Base-by-base conservation (phyloP, 208 protist genomes). In the Crithidia mellificae region DNA sequence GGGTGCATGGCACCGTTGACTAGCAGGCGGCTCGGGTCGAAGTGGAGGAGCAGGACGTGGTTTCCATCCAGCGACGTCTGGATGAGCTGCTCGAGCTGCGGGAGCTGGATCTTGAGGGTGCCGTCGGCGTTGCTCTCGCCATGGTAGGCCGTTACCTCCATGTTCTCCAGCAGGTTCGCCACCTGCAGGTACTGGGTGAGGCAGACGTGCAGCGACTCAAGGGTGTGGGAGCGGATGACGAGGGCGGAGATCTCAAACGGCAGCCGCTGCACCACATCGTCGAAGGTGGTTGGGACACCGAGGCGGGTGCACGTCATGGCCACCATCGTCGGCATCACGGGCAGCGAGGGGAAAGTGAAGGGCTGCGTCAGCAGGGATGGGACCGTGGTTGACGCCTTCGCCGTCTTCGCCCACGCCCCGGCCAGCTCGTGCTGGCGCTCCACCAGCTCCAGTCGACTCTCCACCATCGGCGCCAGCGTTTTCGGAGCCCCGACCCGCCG, bases 311-410 rank as follows among this genome's bases (percentile, higher is more conserved):
- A 78, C n/a, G 84, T 77, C 72, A 93, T 77, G n/a, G 87, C 84
- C 58, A 93, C 82, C 66, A 92, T 90, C 39, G 90, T 92, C 52
- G 85, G 78, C 73, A 85, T 87, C 39, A 95, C 52, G 14, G 90
- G 87, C 38, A 91, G 71, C 19, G 57, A 67, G 11, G 90, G 86
- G 66, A 88, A 95, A 49, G 66, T 74, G 64, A 90, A 81, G 39
- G 75, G 63, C 43, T 80, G 68, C 2, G 81, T 25, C 30, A 89
- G 54, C 36, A 68, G 44, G 27, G 29, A 27, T n/a, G n/a, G n/a
- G n/a, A n/a, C n/a, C n/a, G n/a, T n/a, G n/a, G n/a, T n/a, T 49
- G 3, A 22, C 25, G 30, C 47, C 41, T 29, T 20, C 25, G 30
- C 46, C 34, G 19, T 54, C 55, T 50, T 70, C 0, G 19, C 55